Evolutionary conservation across 495 filamentous ascomycete species (phyloP).

Genomic region (Apiosordaria backusii): DNA sequence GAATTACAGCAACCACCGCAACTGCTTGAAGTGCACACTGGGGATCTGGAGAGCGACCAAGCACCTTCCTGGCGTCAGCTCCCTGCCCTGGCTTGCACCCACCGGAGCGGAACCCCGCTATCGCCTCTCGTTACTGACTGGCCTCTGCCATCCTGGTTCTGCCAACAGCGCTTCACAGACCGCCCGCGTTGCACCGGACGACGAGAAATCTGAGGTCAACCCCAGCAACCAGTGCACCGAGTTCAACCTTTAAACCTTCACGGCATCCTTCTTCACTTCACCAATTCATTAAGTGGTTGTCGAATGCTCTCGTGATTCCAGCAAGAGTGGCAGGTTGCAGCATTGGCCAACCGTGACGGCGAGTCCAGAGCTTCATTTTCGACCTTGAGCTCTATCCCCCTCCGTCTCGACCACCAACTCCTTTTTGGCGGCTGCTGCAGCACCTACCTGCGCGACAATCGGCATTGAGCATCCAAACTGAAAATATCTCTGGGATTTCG

Average conservation of each 20-base stretch:
- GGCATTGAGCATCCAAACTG: background rate
- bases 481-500: background rate
- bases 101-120: slow-evolving; percentile 29
- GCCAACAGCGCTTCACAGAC: slow-evolving; percentile 29
- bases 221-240: slow-evolving; percentile 22
- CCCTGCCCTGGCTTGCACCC: slow-evolving; percentile 13
- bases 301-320: background rate
- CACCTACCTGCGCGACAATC: background rate
- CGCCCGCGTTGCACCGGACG: slow-evolving; percentile 40
- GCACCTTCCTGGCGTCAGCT: background rate
- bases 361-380: background rate
- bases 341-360: slow-evolving; percentile 23
- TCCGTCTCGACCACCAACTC: background rate
- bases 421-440: slow-evolving; percentile 1
- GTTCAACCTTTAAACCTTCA: slow-evolving; percentile 15
- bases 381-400: background rate
- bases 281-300: background rate
- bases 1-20: background rate
- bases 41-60: background rate
- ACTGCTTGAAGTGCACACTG: background rate
- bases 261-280: background rate
- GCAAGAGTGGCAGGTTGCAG: slow-evolving; percentile 13
- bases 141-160: slow-evolving; percentile 20
- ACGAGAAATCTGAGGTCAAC: slow-evolving; percentile 29
- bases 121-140: slow-evolving; percentile 15